Base-by-base conservation (phyloP, 768 basidiomycete genomes). In the Collybia nuda region DNA sequence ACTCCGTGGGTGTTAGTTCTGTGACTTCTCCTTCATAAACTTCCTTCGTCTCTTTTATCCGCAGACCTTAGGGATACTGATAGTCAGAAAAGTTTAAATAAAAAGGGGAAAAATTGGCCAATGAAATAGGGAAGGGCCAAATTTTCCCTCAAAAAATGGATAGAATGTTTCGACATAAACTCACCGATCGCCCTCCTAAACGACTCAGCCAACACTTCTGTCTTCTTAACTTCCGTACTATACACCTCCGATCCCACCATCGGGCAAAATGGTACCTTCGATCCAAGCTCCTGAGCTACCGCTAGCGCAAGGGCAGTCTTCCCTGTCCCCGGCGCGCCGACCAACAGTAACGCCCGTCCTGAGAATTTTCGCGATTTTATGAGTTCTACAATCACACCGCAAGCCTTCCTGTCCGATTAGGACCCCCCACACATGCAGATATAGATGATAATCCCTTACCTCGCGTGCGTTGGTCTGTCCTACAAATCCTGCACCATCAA, bases 211-310 rank as follows among this genome's bases (percentile, higher is more conserved):
- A 99, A 74, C 4, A 98, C 95, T 65, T 98, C 97, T 1, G 97
- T 98, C 80, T 99, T 99, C 76, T 98, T 98, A 50, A 99, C 94
- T 69, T 98, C 96, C 2, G 90, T 85, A 36, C 87, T 91, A 65
- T 97, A 98, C 53, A 98, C 97, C 69, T 99, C 97, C 17, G 86
- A 89, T 0, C 97, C 97, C 38, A 98, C 97, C 93, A 98, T 98
- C 4, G 94, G 93, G 67, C 96, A 98, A 66, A 99, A 98, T 0
- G 97, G 97, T 1, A 98, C 95, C 62, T 97, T 97, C 18, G 81
- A 72, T 0, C 97, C 97, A 0, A 99, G 80, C 61, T 98, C 97
- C 52, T 98, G 95, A 5, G 93, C 88, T 22, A 98, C 82, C 0
- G 93, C 97, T n/a, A 98, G 70, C 1, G 97, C 95, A 22, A 98